These are phyloP conservation scores for Oxalis stricta DNA, from an alignment of 441 rosid genomes.

Conservation along the genomic window DNA sequence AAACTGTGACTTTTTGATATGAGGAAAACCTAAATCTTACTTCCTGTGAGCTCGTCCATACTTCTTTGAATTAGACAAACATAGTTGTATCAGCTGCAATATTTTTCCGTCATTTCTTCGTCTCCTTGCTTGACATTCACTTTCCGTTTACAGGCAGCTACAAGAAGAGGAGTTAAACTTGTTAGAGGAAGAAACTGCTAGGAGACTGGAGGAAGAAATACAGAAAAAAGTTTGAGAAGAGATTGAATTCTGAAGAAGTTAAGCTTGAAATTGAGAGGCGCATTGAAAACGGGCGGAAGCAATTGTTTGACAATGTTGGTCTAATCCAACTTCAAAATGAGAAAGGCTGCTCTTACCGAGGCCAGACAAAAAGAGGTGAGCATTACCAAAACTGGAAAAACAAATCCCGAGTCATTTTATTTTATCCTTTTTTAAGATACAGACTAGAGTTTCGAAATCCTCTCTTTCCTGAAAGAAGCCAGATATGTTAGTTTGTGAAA, in stretches of 20 bases:
- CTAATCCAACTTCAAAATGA: slow-evolving; percentile 42
- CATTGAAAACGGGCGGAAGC: slow-evolving; percentile 41
- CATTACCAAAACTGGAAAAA: neutral
- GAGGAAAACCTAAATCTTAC: too few relatives aligned
- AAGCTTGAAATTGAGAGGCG: slow-evolving; percentile 42
- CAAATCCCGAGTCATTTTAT: too few relatives aligned
- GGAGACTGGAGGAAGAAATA: slow-evolving; percentile 59
- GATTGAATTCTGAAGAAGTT: slow-evolving; percentile 42
- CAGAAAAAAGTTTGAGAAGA: slow-evolving; percentile 61
- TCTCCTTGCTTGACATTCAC: slow-evolving; percentile 7
- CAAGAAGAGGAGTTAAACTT: slow-evolving; percentile 47
- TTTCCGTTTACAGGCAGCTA: slow-evolving; percentile 26
- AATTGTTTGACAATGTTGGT: slow-evolving; percentile 48
- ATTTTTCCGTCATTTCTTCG: neutral
- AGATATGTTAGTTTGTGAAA: too few relatives aligned
- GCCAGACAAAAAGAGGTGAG: slow-evolving; percentile 64
- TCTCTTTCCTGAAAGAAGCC: too few relatives aligned
- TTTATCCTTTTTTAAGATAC: too few relatives aligned
- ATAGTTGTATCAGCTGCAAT: neutral
- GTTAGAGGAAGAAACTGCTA: slow-evolving; percentile 68
- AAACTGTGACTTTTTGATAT: too few relatives aligned
- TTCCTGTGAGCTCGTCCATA: too few relatives aligned
- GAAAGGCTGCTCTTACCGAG: slow-evolving; percentile 50
- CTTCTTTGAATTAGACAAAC: neutral
- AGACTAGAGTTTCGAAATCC: too few relatives aligned